Conservation (phyloP, 441 rosid genomes). For the Gossypium trilobum region DNA sequence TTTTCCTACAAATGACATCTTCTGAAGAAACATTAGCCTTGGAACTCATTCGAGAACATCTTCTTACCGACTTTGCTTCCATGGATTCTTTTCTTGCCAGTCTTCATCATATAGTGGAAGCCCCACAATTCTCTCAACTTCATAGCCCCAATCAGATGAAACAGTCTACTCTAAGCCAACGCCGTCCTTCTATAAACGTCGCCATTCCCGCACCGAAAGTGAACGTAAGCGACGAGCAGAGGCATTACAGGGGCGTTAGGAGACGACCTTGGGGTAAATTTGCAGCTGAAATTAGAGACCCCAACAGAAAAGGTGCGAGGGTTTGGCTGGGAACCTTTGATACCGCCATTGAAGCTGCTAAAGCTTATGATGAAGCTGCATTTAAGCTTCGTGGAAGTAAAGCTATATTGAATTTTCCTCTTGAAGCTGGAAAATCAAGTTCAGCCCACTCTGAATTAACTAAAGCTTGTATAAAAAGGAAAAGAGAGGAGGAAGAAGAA, state of each 20-base stretch:
- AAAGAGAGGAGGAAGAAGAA: slow-evolving; percentile 21
- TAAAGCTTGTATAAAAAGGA: slow-evolving; percentile 34
- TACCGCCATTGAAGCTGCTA: slow-evolving; percentile 45
- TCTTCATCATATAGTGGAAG: slow-evolving; percentile 9
- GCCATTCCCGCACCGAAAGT: slow-evolving; percentile 28
- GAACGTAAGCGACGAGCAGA: slow-evolving; percentile 20
- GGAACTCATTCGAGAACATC: slow-evolving; percentile 51
- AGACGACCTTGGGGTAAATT: slow-evolving; percentile 57
- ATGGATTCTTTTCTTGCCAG: slow-evolving; percentile 24
- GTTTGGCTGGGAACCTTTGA: slow-evolving; percentile 63
- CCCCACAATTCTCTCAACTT: neutral
- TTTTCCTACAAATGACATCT: slow-evolving; percentile 19
- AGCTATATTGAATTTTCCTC: slow-evolving; percentile 57
- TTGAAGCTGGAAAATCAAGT: slow-evolving; percentile 34
- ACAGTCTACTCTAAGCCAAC: slow-evolving; percentile 41
- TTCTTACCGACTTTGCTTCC: slow-evolving; percentile 39
- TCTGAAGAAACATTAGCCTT: slow-evolving; percentile 32
- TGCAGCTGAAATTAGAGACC: slow-evolving; percentile 61
- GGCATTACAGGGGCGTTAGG: slow-evolving; percentile 56
- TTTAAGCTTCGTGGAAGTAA: slow-evolving; percentile 50
- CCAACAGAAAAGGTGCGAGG: slow-evolving; percentile 46
- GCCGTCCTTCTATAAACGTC: slow-evolving; percentile 53
- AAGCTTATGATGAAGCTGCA: slow-evolving; percentile 53
- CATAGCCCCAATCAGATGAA: slow-evolving; percentile 9
- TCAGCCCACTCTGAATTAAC: slow-evolving; percentile 12